These are phyloP conservation scores for Abrus precatorius DNA, from an alignment of 306 rosid species.

Conservation along the genomic window DNA sequence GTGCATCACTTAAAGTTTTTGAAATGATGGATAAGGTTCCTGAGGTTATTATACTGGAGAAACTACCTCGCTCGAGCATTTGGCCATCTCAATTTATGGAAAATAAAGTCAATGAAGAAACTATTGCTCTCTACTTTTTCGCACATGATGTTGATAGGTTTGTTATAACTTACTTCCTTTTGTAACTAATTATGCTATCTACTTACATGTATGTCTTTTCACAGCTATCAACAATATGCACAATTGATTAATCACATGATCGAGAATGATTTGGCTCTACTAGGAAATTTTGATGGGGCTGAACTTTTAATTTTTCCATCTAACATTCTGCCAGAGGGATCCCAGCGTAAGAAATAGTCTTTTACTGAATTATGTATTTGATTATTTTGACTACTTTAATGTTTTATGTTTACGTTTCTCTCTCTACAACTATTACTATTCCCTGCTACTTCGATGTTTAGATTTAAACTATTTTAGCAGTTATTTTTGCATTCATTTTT, in stretches of 20 bases:
- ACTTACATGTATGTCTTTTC: neutral
- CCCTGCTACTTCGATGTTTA: neutral
- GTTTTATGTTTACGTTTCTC: neutral
- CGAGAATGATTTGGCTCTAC: slow-evolving; percentile 54
- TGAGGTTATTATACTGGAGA: slow-evolving; percentile 45
- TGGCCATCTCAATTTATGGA: slow-evolving; percentile 53
- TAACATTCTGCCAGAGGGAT: slow-evolving; percentile 46
- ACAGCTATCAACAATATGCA: slow-evolving; percentile 49
- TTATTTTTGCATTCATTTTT: neutral
- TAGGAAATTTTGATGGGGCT: slow-evolving; percentile 50
- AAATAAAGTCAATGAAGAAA: slow-evolving; percentile 42
- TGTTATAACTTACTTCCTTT: neutral
- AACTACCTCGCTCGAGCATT: slow-evolving; percentile 53
- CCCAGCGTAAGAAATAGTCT: slow-evolving; percentile 42
- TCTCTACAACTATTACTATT: neutral
- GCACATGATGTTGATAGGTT: slow-evolving; percentile 54
- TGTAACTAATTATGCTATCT: slow-evolving; percentile 3
- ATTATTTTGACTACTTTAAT: neutral
- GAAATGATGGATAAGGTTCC: slow-evolving; percentile 48
- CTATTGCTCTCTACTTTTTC: slow-evolving; percentile 54
- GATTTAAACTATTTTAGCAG: neutral
- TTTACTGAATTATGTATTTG: neutral
- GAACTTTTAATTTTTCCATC: slow-evolving; percentile 58
- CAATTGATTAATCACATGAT: slow-evolving; percentile 46
- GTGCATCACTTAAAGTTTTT: slow-evolving; percentile 42